Base-by-base conservation (phyloP, 2,329 filamentous ascomycete species). In the Daldinia eschscholtzii region DNA sequence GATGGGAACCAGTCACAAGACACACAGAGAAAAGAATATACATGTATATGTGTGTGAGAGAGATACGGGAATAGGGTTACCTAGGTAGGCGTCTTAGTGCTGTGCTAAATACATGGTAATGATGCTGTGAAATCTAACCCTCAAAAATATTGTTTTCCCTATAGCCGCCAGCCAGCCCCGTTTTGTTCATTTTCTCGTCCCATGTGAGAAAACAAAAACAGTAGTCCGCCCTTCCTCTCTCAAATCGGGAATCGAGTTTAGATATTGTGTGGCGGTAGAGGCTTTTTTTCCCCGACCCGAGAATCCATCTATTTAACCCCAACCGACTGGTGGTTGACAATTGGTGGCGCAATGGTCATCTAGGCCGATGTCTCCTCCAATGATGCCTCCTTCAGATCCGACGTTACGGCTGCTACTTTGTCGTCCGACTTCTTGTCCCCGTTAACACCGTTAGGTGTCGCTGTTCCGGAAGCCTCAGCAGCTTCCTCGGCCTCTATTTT, bases 401-500 rank as follows among this genome's bases (percentile, higher is more conserved):
- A 79, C 57, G 85, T 83, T 62, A 84, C 83, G 67, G 86, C 85
- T 44, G 87, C 88, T 60, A 89, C 85, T 64, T 83, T 82, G 70
- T 84, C 81, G 65, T 83, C 81, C 68, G 79, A 78, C 66, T 79
- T 76, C 67, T 83, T 84, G 71, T 86, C 83, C 68, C 80, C 84
- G 77, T 83, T 84, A 73, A 73, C 76, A 72, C 79, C 81, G 74
- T 83, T 85, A 73, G 80, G 78, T 41, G 78, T 82, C n/a, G 79
- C 75, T n/a, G 82, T 76, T 73, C 80, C 82, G 70, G 81, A 82
- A 70, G 82, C 81, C 71, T 85, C 85, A 69, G 81, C 83, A 61
- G 83, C 81, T 76, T 88, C 87, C 72, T 87, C 85, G 63, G 90
- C 89, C 79, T 98, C 95, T 63, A 98, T 88, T 74, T 91, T 90